Base-by-base conservation (phyloP, 352 stramenopile species). In the Pythium phragmitis region DNA sequence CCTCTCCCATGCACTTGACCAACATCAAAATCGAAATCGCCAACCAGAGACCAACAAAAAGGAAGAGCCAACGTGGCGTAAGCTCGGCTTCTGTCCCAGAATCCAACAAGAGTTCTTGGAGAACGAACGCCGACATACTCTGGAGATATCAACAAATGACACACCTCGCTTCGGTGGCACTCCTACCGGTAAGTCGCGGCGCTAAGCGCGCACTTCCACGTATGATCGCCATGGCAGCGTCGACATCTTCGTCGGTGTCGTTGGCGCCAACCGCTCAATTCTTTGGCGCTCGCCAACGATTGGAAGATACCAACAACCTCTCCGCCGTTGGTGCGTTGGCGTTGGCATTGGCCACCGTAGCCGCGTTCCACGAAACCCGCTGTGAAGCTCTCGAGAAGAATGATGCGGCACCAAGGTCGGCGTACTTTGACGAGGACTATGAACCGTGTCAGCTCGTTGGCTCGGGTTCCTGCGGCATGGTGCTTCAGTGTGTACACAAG, bases 401-500 rank as follows among this genome's bases (percentile, higher is more conserved):
- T 4, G 23, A 37, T 37, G n/a, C 28, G 33, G 8, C 50, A 14
- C 33, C 28, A 8, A 21, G 30, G 16, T 37, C 52, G 2, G 30
- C 21, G 37, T 68, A 68, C 54, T 91, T 92, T 70, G 84, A 92
- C 19, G 59, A 73, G 5, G 78, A 88, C 41, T 92, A 89, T 45
- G 81, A 92, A 48, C 62, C 74, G 13, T 88, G 74, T 23, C 81
- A 58, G 39, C 50, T 93, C 33, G 68, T 93, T 2, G 86, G 84
- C 21, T 85, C 69, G 14, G 86, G 86, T 21, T 73, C 85, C 3
- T 95, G 91, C 63, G 86, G 86, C n/a, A 80, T 93, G 28, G 86
- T 95, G 36, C 91, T 95, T 75, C 79, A 89, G 65, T 95, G 86
- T 64, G 72, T 86, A 36, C 69, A 76, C 68, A 91, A 91, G 63